These are phyloP conservation scores for Lentinus tigrinus DNA, from an alignment of 768 basidiomycete species.

Conservation along the genomic window DNA sequence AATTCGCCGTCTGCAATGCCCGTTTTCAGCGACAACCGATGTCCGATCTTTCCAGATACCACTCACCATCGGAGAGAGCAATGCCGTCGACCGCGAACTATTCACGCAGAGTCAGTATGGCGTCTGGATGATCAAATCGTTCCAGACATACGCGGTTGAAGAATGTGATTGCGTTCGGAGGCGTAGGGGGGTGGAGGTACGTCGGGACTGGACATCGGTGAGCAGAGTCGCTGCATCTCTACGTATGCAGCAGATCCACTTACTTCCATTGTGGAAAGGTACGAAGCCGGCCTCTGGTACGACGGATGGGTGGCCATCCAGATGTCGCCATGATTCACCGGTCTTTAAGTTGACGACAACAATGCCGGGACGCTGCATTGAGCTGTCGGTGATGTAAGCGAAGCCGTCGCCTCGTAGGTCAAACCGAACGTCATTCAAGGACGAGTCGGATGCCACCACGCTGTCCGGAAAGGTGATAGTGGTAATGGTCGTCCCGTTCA, in stretches of 20 bases:
- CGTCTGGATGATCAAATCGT: neutral
- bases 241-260: neutral
- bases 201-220: constrained; percentile 5
- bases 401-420: constrained; percentile 22
- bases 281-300: constrained; percentile 1
- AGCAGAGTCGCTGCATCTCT: neutral
- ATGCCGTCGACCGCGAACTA: constrained; percentile 22
- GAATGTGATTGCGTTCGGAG: constrained; percentile 7
- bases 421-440: constrained; percentile 23
- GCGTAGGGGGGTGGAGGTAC: constrained; percentile 5
- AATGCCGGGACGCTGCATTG: constrained; percentile 13
- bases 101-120: neutral
- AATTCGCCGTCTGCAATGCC: constrained; percentile 11
- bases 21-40: too few relatives aligned
- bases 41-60: neutral
- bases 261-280: constrained; percentile 16
- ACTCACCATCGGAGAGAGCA: constrained; percentile 16
- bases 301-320: constrained; percentile 10
- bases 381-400: constrained; percentile 22
- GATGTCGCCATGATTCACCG: constrained; percentile 20
- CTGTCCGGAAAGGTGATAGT: constrained; percentile 19
- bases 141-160: constrained; percentile 8
- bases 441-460: constrained; percentile 22
- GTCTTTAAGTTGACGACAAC: constrained; percentile 19
- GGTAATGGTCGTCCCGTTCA: neutral